Conservation (phyloP, 805 yeast species). For the Candida ovalis region DNA sequence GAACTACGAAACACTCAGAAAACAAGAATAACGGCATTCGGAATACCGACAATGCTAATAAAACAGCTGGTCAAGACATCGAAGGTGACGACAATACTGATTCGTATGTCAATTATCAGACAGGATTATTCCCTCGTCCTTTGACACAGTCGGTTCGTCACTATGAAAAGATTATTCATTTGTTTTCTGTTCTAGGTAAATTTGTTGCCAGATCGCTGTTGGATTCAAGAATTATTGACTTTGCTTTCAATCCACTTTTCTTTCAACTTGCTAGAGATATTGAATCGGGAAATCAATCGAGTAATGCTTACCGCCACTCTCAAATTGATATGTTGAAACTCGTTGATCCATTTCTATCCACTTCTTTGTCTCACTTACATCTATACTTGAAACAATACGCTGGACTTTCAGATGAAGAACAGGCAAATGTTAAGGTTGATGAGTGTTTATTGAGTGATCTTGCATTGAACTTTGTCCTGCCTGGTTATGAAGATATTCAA, state of each 20-base stretch:
- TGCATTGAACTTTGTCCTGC: conserved; percentile 64
- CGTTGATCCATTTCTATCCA: conserved; percentile 58
- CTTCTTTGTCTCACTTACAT: conserved; percentile 50
- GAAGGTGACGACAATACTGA: conserved; percentile 16
- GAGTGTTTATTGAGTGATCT: conserved; percentile 47
- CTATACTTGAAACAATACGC: conserved; percentile 34
- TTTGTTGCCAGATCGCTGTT: conserved; percentile 83
- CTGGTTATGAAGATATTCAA: conserved; percentile 66
- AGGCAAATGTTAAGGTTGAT: conserved; percentile 15
- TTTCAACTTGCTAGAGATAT: conserved; percentile 52
- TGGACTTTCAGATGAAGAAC: conserved; percentile 4
- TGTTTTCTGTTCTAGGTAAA: conserved; percentile 70
- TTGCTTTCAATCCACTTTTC: conserved; percentile 68
- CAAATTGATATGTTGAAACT: conserved; percentile 36
- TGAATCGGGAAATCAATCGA: conserved; percentile 8
- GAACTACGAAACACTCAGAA: conserved; percentile 31
- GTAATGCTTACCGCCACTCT: conserved; percentile 9
- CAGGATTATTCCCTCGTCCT: conserved; percentile 78
- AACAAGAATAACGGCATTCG: neutral
- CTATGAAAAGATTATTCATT: conserved; percentile 40
- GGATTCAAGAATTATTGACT: conserved; percentile 85
- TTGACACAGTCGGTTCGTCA: conserved; percentile 27
- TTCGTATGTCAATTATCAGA: conserved; percentile 35
- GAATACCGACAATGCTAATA: neutral
- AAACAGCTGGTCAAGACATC: neutral